Base-by-base conservation (phyloP, 805 yeast species). In the Lipomyces mesembrius region DNA sequence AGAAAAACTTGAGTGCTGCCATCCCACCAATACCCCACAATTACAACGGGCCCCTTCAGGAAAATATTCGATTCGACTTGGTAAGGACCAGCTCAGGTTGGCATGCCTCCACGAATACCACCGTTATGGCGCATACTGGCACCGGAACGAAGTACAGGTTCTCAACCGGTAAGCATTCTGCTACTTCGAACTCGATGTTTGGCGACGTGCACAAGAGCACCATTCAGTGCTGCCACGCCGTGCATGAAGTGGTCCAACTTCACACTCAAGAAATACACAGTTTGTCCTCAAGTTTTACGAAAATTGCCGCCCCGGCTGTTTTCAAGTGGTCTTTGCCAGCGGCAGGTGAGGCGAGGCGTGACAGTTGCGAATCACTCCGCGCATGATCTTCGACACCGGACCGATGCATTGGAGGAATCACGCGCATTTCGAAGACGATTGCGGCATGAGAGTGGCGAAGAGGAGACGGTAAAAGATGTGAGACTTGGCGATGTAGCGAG, bases 401-500 rank as follows among this genome's bases (percentile, higher is more conserved):
- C 35, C 25, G 34, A 43, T n/a, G 22, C 22, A n/a, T 43, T 43
- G 8, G 43, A 25, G 37, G 57, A 54, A 6, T 29, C 32, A 9
- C 43, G 34, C 25, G 59, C 49, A 17, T 35, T 35, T n/a, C 59
- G 34, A n/a, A 37, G 59, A 34, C 22, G 55, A 12, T 35, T 39
- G 60, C 32, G 57, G 34, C n/a, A 52, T 0, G 60, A 51, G 12
- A 8, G 59, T 11, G 57, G 52, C 12, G 63, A 34, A 2, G 54
- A 20, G 29, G 62, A 34, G 14, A 43, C 55, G 29, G 25, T 63
- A 12, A 64, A 64, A 22, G 56, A 61, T 20, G 63, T 68, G 9
- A 70, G 72, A 9, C 46, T 70, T 6, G 64, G 71, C 14, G 88
- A 85, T 65, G 77, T 85, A 22, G 29, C 73, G 62, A 75, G 90